Evolutionary conservation across 1,284 basidiomycete genomes (phyloP), one percentile per base, ranked within the genome.

Genomic region (Melanopsichium pennsylvanicum): DNA sequence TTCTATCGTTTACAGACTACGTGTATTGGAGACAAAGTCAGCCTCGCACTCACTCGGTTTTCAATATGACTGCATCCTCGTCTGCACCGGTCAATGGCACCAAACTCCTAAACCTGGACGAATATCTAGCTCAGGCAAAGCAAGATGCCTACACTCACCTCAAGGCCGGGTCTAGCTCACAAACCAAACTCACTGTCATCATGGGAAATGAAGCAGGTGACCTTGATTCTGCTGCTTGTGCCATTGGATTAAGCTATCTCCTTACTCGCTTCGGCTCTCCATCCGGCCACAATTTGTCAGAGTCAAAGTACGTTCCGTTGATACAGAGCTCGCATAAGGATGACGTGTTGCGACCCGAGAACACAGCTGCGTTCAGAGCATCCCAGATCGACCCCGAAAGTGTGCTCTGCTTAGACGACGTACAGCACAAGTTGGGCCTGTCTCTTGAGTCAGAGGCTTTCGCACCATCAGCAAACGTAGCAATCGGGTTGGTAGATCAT

Each of bases 301-400:
- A n/a, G 15, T 58, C 71, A 10, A 50, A 23, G 11, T 78, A 69
- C n/a, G 85, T 93, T 18, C 87, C 95, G 0, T 84, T 97, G 27
- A 83, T 91, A 48, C 89, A 90, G 62, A 90, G 89, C 0, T 84
- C 86, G 0, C 86, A 86, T 5, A 81, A 84, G 1, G 91, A 93
- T 79, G 85, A 97, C 54, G 76, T 78, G 25, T 85, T 97, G 18
- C 90, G 95, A 22, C 87, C 90, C 12, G 95, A 98, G 80, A 98
- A 98, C 82, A 79, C 70, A 22, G 48, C 57, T 25, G 68, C 70
- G 5, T 72, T 66, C 51, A 36, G 60, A 15, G 56, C 59, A 22
- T 19, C 70, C 4, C 48, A 60, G 6, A 55, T 70, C 50, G 6
- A 47, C 0, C 55, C 60, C 5, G 41, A 51, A 1, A 31, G 56